These are phyloP conservation scores for Magnusiomyces tetraspermus DNA, from an alignment of 1,139 yeast genomes.

Conservation along the genomic window DNA sequence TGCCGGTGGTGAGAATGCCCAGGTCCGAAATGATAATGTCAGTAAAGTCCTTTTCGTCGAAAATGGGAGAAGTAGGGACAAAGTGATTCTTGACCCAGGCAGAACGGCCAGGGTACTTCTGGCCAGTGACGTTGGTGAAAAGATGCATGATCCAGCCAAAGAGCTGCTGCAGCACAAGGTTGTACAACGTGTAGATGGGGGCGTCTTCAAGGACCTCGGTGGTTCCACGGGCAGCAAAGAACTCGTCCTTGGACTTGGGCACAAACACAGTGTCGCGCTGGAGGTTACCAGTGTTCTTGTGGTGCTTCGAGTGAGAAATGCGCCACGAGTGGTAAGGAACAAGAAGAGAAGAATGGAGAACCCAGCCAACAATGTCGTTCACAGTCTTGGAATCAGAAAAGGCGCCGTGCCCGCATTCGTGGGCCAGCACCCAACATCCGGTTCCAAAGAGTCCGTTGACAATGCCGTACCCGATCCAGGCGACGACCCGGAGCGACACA, in stretches of 20 bases:
- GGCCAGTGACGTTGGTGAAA: slow-evolving; percentile 69
- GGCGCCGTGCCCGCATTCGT: slow-evolving; percentile 87
- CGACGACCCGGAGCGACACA: slow-evolving; percentile 39
- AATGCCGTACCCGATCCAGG: slow-evolving; percentile 51
- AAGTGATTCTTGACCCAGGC: slow-evolving; percentile 50
- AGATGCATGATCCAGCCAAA: slow-evolving; percentile 69
- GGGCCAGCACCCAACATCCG: slow-evolving; percentile 81
- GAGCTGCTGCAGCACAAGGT: slow-evolving; percentile 57
- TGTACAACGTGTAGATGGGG: slow-evolving; percentile 51
- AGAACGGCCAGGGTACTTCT: slow-evolving; percentile 47
- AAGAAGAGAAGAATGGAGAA: slow-evolving; percentile 63
- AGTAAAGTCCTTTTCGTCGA: slow-evolving; percentile 62
- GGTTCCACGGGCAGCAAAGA: slow-evolving; percentile 35
- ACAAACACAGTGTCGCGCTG: slow-evolving; percentile 76
- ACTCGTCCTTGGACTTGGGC: slow-evolving; percentile 56
- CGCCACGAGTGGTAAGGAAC: slow-evolving; percentile 89
- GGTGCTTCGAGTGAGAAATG: slow-evolving; percentile 73
- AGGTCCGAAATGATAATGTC: slow-evolving; percentile 61
- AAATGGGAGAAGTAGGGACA: slow-evolving; percentile 63
- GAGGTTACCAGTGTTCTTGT: slow-evolving; percentile 78
- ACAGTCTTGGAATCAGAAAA: slow-evolving; percentile 61
- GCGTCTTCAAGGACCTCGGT: slow-evolving; percentile 63
- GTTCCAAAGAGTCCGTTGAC: slow-evolving; percentile 61
- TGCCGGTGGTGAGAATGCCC: slow-evolving; percentile 50
- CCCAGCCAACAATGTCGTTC: slow-evolving; percentile 75